These are phyloP conservation scores for Lachnellula occidentalis DNA, from an alignment of 2,329 filamentous ascomycete genomes.

Conservation along the genomic window DNA sequence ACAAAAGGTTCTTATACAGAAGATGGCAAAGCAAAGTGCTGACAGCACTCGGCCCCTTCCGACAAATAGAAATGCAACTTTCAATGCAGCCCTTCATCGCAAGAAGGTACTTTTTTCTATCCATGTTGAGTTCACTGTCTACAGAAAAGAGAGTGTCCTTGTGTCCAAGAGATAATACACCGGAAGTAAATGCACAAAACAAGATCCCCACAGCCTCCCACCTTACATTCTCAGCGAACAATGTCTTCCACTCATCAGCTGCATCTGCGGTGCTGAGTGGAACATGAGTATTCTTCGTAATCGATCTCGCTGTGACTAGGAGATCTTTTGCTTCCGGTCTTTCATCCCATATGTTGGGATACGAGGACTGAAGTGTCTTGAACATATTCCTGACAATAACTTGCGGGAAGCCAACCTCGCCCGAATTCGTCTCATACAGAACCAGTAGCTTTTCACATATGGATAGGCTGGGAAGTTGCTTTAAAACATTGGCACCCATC, in stretches of 20 bases:
- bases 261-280: not conserved
- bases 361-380: constrained; percentile 4
- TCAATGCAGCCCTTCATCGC: constrained; percentile 7
- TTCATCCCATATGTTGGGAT: not conserved
- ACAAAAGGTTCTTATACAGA: constrained; percentile 14
- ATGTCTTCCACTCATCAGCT: constrained; percentile 8
- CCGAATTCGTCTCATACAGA: not conserved
- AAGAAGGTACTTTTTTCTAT: constrained; percentile 1
- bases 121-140: not conserved
- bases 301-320: constrained; percentile 5
- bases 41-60: no score
- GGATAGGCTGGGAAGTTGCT: constrained; percentile 3
- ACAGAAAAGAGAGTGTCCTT: constrained; percentile 4
- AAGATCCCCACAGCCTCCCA: constrained; percentile 18
- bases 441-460: constrained; percentile 6
- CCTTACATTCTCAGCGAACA: constrained; percentile 14
- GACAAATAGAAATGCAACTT: not conserved
- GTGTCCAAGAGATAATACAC: constrained; percentile 2
- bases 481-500: constrained; percentile 7
- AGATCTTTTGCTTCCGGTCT: not conserved
- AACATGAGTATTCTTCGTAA: constrained; percentile 6
- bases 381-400: constrained; percentile 3
- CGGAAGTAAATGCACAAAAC: constrained; percentile 7
- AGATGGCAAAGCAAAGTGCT: constrained; percentile 7
- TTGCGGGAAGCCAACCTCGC: constrained; percentile 10